Base-by-base conservation (phyloP, 2,329 filamentous ascomycete genomes). In the Colletotrichum lentis region DNA sequence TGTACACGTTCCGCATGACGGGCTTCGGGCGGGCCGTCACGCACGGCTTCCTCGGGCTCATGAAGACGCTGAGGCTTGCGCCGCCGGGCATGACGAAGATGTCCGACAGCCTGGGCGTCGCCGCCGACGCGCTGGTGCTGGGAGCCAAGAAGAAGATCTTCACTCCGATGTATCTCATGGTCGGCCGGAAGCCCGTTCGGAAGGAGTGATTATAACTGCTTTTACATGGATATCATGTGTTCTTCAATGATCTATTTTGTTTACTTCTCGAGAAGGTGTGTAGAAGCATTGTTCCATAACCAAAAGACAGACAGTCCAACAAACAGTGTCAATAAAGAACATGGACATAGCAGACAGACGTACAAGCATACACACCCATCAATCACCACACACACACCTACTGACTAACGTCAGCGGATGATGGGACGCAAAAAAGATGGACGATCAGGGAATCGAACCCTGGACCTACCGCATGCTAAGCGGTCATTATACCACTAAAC, bases 81-180 rank as follows among this genome's bases (percentile, higher is more conserved):
- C 94, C 94, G 6, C 82, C 80, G 65, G 94, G 94, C 20, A 94
- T 93, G 49, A 90, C 91, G 79, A 96, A 96, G 88, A 96, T 93
- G 14, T 93, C 93, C 0, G 90, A 97, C 79, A 92, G 90, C 73
- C 79, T 97, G 73, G 92, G 88, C 1, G 77, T 86, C 64, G 94
- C 91, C 14, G 93, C 87, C 3, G 94, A 97, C 78, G 90, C 88
- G 69, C 83, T 97, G 63, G 94, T 97, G 5, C 91, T 90, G 58
- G 94, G 94, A 75, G 94, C 90, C 8, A 88, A 89, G 81, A 84
- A 91, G 82, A 92, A 96, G 80, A 84, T 97, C 50, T 97, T 97
- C 81, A 97, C 94, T 3, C 94, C 94, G 22, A 97, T 97, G 94
- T 97, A 96, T 81, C 82, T 97, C 76, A 96, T 97, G 92, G 88